Percentiles rank a stretch among this genome's conserved stretches.
phyloP scores from a whole-genome alignment of 257 asterid species.

The Scutellaria barbata region DNA sequence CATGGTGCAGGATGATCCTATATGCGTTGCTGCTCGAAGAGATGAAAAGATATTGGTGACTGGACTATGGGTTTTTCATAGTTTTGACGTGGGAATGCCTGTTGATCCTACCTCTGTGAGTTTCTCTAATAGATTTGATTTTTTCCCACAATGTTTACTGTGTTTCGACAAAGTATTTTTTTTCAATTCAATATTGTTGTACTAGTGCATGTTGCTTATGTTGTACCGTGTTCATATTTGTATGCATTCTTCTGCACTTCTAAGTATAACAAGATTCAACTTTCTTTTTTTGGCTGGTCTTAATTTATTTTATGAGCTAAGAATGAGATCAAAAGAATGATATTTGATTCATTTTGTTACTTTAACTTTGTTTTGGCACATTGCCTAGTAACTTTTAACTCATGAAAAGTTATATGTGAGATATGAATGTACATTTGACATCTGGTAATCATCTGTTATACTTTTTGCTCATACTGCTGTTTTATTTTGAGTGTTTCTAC shows the following conservation, averaged over 20 bases:
- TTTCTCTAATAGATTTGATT: constrained; percentile 28
- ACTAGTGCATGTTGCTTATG: background rate
- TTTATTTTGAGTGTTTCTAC: background rate
- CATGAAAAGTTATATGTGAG: background rate
- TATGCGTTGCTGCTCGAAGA: constrained; percentile 75
- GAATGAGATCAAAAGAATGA: background rate
- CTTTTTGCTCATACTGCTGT: constrained; percentile 2
- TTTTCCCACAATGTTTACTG: background rate
- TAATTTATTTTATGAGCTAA: constrained; percentile 1
- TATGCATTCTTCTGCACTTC: background rate
- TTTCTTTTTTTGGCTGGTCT: background rate
- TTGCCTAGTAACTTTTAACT: background rate
- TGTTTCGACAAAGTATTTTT: background rate
- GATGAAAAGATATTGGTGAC: constrained; percentile 78
- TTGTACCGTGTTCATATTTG: background rate
- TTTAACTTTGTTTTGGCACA: background rate
- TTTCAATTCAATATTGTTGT: background rate
- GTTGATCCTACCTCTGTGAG: constrained; percentile 63
- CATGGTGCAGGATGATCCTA: constrained; percentile 73
- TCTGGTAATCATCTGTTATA: background rate
- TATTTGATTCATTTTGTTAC: background rate
- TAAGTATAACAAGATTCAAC: background rate
- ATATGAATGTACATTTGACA: constrained; percentile 2
- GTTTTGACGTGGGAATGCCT: constrained; percentile 65
- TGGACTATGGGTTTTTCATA: constrained; percentile 82